Evolutionary conservation across 345 rosid genomes (phyloP), one percentile per base, ranked within the genome.

Genomic region (Eucalyptus sideroxylon): DNA sequence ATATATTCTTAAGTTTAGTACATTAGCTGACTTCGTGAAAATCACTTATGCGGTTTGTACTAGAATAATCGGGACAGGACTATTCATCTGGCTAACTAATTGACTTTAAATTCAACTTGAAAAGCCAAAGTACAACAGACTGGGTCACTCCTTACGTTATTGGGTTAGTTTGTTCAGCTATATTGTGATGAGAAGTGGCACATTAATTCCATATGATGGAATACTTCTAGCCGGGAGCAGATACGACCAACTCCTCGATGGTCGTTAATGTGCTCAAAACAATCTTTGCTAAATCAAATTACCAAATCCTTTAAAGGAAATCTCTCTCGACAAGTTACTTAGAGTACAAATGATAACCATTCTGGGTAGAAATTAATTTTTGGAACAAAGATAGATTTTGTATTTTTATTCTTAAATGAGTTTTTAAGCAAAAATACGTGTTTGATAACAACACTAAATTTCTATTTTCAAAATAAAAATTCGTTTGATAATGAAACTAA

Each of bases 321-420:
- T 62, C 72, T 30, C 37, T 62, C 72, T 27, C 16, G 2, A 62
- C 40, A 16, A n/a, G 3, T 65, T 65, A 6, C 2, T 3, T 16
- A n/a, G 21, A 2, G 0, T 21, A 53, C 1, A 53, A 53, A 53
- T 53, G 5, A 53, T 53, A 53, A 53, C 26, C 11, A 53, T 53
- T 53, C 0, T 53, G 0, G 24, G 11, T 53, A 53, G 2, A 53
- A 53, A 21, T 53, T 53, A 21, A 53, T 53, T 53, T 53, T 53
- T 21, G 5, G 0, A 53, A 53, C 1, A 53, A 0, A 21, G 0
- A 19, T 21, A 53, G 0, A 21, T 21, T 53, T 53, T 21, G 26
- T 21, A 19, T 8, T 53, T 53, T 53, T 53, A 53, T 53, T 53
- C 1, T 0, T 19, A 53, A 53, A 4, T 53, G 26, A 53, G 24